phyloP scores from a whole-genome alignment of 495 filamentous ascomycete genomes.

The Xylaria cubensis region DNA sequence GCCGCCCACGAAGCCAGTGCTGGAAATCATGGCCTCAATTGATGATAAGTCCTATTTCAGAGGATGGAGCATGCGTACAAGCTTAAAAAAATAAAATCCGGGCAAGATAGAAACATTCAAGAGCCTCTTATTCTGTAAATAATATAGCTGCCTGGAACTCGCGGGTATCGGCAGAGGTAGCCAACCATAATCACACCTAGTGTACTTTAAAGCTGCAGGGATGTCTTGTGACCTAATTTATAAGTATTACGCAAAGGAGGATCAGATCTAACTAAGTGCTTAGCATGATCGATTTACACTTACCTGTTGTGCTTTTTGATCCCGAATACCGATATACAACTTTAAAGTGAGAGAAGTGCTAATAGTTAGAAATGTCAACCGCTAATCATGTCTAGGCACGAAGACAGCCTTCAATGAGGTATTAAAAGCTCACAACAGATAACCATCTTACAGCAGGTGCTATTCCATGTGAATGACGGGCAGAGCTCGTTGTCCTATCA shows the following conservation, averaged over 20 bases:
- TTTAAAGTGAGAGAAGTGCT: neutral
- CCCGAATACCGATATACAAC: neutral
- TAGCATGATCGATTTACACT: neutral
- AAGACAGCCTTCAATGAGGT: neutral
- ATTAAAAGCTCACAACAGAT: neutral
- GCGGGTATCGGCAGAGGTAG: neutral
- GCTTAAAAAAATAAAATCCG: neutral
- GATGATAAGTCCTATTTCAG: neutral
- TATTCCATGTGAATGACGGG: neutral
- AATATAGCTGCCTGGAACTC: slow-evolving; percentile 14
- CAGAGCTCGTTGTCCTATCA: neutral
- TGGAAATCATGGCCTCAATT: slow-evolving; percentile 15
- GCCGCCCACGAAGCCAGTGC: neutral
- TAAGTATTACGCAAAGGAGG: neutral
- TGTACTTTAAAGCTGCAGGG: neutral
- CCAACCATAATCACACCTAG: neutral
- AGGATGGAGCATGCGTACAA: neutral
- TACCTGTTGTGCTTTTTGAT: neutral
- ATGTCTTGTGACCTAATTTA: neutral
- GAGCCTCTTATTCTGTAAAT: neutral
- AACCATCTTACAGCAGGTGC: neutral
- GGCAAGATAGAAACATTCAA: neutral
- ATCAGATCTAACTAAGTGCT: neutral
- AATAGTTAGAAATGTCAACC: neutral
- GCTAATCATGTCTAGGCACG: neutral